phyloP scores from a whole-genome alignment of 2,329 filamentous ascomycete species.

The Hypoxylon rubiginosum region DNA sequence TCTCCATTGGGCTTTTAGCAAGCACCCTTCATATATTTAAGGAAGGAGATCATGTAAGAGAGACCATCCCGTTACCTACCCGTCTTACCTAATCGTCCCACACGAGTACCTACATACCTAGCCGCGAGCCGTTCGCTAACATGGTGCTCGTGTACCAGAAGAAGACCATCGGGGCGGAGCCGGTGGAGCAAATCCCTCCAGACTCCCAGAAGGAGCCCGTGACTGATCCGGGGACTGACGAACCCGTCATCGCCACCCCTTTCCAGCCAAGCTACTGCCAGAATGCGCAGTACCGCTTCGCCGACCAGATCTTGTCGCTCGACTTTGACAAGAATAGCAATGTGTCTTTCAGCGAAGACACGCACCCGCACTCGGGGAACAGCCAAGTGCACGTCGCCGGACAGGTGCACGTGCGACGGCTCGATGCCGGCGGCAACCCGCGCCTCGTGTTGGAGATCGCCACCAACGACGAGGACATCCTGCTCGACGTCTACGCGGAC shows the following conservation, averaged over 20 bases:
- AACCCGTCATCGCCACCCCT: slow-evolving; percentile 29
- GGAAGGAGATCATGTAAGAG: slow-evolving; percentile 46
- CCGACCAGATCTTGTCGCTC: slow-evolving; percentile 51
- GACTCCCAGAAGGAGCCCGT: slow-evolving; percentile 30
- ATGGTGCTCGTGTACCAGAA: slow-evolving; percentile 31
- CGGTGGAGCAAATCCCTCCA: slow-evolving; percentile 32
- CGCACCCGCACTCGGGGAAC: slow-evolving; percentile 45
- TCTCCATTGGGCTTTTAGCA: slow-evolving; percentile 51
- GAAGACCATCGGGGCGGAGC: slow-evolving; percentile 39
- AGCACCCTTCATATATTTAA: slow-evolving; percentile 46
- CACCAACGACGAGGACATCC: slow-evolving; percentile 60
- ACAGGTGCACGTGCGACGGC: slow-evolving; percentile 59
- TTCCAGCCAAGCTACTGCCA: slow-evolving; percentile 45
- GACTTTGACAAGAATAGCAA: slow-evolving; percentile 54
- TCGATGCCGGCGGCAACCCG: slow-evolving; percentile 52
- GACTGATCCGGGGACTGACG: slow-evolving; percentile 14
- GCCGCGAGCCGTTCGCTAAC: slow-evolving; percentile 14
- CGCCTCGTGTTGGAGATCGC: slow-evolving; percentile 60
- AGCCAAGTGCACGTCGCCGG: slow-evolving; percentile 59
- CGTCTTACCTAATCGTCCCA: neutral
- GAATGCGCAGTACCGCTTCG: slow-evolving; percentile 48
- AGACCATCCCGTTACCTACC: neutral
- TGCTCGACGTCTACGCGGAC: slow-evolving; percentile 53
- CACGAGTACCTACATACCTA: neutral
- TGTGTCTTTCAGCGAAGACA: slow-evolving; percentile 58